Base-by-base conservation (phyloP, 805 yeast species). In the Lipomyces kockii region DNA sequence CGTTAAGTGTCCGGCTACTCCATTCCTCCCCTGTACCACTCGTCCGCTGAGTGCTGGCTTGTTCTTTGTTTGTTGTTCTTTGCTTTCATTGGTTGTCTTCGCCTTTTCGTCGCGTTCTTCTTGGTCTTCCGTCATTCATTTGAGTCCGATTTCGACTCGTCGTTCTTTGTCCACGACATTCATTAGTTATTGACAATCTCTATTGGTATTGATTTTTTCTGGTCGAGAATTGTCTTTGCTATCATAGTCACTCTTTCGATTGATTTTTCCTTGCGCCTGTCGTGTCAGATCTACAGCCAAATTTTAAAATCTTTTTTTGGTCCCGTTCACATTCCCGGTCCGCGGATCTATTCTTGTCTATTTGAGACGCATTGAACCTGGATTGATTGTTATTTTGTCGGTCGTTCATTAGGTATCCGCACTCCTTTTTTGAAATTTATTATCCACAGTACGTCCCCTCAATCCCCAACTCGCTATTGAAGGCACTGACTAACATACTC, bases 61-160 rank as follows among this genome's bases (percentile, higher is more conserved):
- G 25, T 32, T 20, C 37, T 56, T 56, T 32, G 39, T 56, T 56
- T 32, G 59, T 52, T 22, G 59, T 56, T 56, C n/a, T 20, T 32
- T 56, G 46, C 34, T 37, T 25, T 56, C 17, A 22, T 53, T 20
- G 39, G 12, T 12, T 6, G 32, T 56, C 22, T 54, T n/a, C 37
- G 11, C 39, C 39, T 32, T 56, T 22, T 56, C 8, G 46, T 32
- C n/a, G 27, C 14, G 49, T 34, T 32, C 14, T 56, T 32, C n/a
- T 14, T 8, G 32, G 32, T 27, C 57, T 53, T 4, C n/a, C 9
- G 39, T 37, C 39, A 22, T 56, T 32, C 59, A 56, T 56, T 56
- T 32, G 59, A 22, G 46, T 9, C 59, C 49, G 5, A 32, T 56
- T 17, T n/a, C 27, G 25, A 14, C 59, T 56, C 59, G 39, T 32